Conservation (phyloP, 2,329 filamentous ascomycete species). For the Fusarium kyushuense region DNA sequence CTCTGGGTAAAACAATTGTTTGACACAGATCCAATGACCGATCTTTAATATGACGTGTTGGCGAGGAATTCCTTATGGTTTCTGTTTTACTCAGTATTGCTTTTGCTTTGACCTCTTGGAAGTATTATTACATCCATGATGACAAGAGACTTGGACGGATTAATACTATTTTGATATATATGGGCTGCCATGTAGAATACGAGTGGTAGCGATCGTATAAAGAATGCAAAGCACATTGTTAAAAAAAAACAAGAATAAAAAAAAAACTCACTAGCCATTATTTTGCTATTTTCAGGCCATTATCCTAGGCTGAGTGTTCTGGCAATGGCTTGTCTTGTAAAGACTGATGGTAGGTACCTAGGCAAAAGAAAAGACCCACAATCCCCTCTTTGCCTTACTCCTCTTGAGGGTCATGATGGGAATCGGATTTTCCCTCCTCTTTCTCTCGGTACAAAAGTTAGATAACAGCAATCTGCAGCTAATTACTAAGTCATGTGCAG, state of each 20-base stretch:
- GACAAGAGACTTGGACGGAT: background rate
- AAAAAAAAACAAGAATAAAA: no score
- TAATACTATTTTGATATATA: background rate
- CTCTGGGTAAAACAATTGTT: background rate
- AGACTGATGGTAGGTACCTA: constrained; percentile 6
- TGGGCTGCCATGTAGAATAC: background rate
- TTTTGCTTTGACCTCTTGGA: constrained; percentile 1
- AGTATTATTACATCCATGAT: background rate
- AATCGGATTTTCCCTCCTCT: constrained; percentile 7
- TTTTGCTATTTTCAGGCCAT: background rate
- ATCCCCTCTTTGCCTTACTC: constrained; percentile 15
- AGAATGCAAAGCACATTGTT: background rate
- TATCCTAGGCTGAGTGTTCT: constrained; percentile 1
- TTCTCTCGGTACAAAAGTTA: constrained; percentile 15
- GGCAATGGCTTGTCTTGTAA: constrained; percentile 3
- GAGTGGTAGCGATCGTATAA: background rate
- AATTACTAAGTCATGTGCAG: constrained; percentile 23
- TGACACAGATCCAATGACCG: background rate
- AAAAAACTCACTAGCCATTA: background rate
- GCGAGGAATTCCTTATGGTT: background rate
- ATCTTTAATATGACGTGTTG: background rate
- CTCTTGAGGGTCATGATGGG: constrained; percentile 19
- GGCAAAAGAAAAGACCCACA: constrained; percentile 14
- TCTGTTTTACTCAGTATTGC: background rate
- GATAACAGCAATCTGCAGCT: constrained; percentile 30